Conservation (phyloP, 225 moss, liverwort and hornwort species). For the Takakia lepidozioides region DNA sequence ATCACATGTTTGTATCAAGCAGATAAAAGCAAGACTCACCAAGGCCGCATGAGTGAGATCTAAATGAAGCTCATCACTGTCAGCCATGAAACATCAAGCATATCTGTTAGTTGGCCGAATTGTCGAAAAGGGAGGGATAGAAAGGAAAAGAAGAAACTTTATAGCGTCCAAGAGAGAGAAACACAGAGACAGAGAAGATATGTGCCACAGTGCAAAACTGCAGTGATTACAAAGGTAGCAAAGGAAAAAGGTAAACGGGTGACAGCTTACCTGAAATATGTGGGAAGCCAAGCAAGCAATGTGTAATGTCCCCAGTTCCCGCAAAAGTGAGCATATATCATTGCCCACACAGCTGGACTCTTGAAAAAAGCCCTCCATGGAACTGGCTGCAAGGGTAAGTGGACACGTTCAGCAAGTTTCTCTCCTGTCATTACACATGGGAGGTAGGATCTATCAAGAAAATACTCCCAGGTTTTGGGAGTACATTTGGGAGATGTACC, state of each 20-base stretch:
- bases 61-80: slow-evolving; percentile 47
- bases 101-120: not conserved
- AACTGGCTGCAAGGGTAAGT: slow-evolving; percentile 30
- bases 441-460: no score
- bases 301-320: slow-evolving; percentile 73
- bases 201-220: no score
- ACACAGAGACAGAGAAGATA: no score
- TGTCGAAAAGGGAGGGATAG: not conserved
- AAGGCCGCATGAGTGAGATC: slow-evolving; percentile 45
- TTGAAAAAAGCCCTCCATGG: slow-evolving; percentile 80
- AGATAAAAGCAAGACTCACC: slow-evolving; percentile 17
- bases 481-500: no score
- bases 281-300: slow-evolving; percentile 49
- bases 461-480: no score
- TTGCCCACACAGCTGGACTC: slow-evolving; percentile 88
- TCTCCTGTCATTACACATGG: no score
- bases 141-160: no score
- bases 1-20: no score
- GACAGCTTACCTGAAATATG: slow-evolving; percentile 46
- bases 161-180: no score
- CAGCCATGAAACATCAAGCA: slow-evolving; percentile 1
- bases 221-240: no score
- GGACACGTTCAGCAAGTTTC: no score
- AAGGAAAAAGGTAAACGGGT: no score
- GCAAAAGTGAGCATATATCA: slow-evolving; percentile 99